phyloP scores from a whole-genome alignment of 2,329 filamentous ascomycete species.

The Sarocladium brachiariae region DNA sequence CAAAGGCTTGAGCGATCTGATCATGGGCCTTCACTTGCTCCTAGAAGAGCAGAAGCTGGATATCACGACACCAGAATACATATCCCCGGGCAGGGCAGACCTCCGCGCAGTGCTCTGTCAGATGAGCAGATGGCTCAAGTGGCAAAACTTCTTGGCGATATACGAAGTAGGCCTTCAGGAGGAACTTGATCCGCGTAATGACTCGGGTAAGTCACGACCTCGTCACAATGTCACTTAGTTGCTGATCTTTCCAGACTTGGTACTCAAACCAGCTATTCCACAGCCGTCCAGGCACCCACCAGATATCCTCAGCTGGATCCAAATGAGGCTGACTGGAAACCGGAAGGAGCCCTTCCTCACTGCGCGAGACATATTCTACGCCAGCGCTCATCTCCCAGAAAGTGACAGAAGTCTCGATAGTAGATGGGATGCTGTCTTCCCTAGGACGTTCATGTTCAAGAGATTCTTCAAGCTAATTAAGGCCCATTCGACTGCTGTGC shows the following conservation, averaged over 20 bases:
- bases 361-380: slow-evolving; percentile 37
- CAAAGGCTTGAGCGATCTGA: slow-evolving; percentile 57
- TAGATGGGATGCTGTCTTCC: slow-evolving; percentile 45
- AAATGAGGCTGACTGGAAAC: slow-evolving; percentile 35
- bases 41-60: slow-evolving; percentile 84
- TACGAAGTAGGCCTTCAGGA: slow-evolving; percentile 50
- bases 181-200: slow-evolving; percentile 32
- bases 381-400: slow-evolving; percentile 28
- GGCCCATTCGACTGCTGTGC: slow-evolving; percentile 43
- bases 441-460: slow-evolving; percentile 64
- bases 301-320: slow-evolving; percentile 48
- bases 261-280: slow-evolving; percentile 24
- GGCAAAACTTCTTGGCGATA: slow-evolving; percentile 42
- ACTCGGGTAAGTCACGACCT: neutral
- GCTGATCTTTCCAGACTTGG: slow-evolving; percentile 22
- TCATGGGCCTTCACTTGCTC: slow-evolving; percentile 77
- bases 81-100: slow-evolving; percentile 37
- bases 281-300: slow-evolving; percentile 25
- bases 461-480: slow-evolving; percentile 57
- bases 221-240: slow-evolving; percentile 2
- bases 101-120: slow-evolving; percentile 74
- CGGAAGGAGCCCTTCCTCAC: slow-evolving; percentile 32
- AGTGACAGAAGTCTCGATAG: slow-evolving; percentile 28
- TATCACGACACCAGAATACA: slow-evolving; percentile 41
- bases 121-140: slow-evolving; percentile 74